phyloP scores from a whole-genome alignment of 768 basidiomycete species.

The Agrocybe praecox region DNA sequence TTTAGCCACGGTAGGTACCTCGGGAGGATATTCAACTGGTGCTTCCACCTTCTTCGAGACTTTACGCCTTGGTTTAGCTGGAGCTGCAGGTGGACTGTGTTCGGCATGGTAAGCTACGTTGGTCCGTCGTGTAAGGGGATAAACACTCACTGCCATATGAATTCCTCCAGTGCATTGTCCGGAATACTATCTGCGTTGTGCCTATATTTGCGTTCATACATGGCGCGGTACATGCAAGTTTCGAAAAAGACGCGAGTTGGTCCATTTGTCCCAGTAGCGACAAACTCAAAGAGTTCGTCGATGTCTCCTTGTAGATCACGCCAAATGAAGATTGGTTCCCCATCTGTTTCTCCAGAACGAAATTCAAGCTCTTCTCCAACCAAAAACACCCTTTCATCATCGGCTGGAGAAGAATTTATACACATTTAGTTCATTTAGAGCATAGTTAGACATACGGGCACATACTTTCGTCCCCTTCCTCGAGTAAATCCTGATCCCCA shows the following conservation, averaged over 20 bases:
- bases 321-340: constrained; percentile 87
- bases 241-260: constrained; percentile 90
- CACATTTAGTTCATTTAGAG: background rate
- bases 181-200: constrained; percentile 65
- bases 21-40: constrained; percentile 4
- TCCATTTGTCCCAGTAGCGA: constrained; percentile 75
- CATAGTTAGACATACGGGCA: constrained; percentile 8
- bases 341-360: constrained; percentile 69
- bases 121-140: background rate
- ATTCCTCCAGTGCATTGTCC: constrained; percentile 74
- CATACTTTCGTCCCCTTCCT: constrained; percentile 91
- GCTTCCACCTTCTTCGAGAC: constrained; percentile 21
- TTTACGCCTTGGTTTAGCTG: constrained; percentile 31
- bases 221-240: constrained; percentile 91
- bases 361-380: constrained; percentile 92
- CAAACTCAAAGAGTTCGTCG: constrained; percentile 94
- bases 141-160: constrained; percentile 76
- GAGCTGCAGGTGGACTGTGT: constrained; percentile 36
- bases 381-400: constrained; percentile 92
- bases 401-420: constrained; percentile 51
- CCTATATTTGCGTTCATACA: constrained; percentile 93
- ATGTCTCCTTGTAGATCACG: constrained; percentile 89
- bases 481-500: constrained; percentile 91
- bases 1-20: constrained; percentile 10
- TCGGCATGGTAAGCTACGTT: background rate